Evolutionary conservation across 1,139 yeast species (phyloP).

Genomic region (Zygotorulaspora mrakii): DNA sequence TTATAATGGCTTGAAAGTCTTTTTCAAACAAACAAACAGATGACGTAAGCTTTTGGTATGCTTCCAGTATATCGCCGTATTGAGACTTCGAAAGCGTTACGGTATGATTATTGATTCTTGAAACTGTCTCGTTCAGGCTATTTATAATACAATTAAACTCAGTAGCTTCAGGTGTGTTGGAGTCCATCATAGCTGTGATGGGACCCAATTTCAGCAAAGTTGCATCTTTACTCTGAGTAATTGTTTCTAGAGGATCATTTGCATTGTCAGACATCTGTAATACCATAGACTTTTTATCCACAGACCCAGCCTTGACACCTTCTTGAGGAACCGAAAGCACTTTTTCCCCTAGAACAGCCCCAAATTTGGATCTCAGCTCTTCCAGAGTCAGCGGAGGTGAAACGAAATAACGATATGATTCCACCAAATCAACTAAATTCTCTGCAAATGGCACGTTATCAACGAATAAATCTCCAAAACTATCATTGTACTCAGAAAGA

Average conservation of each 20-base stretch:
- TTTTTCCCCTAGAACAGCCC: slow-evolving; percentile 38
- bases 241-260: slow-evolving; percentile 11
- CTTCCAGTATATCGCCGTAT: slow-evolving; percentile 29
- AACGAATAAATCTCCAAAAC: slow-evolving; percentile 48
- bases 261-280: not conserved
- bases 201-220: slow-evolving; percentile 10
- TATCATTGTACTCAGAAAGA: slow-evolving; percentile 42
- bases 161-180: slow-evolving; percentile 40
- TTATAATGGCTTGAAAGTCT: slow-evolving; percentile 18
- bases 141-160: slow-evolving; percentile 47
- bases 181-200: slow-evolving; percentile 4
- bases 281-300: slow-evolving; percentile 1
- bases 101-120: slow-evolving; percentile 44
- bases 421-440: slow-evolving; percentile 47
- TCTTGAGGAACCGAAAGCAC: slow-evolving; percentile 45
- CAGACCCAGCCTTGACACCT: slow-evolving; percentile 16
- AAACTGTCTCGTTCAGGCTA: slow-evolving; percentile 52
- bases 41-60: slow-evolving; percentile 29
- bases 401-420: slow-evolving; percentile 39
- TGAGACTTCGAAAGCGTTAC: slow-evolving; percentile 35
- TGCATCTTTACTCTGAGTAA: slow-evolving; percentile 5
- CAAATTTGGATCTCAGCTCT: slow-evolving; percentile 39
- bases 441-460: slow-evolving; percentile 63
- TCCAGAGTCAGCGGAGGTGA: slow-evolving; percentile 31
- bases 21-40: slow-evolving; percentile 23